Evolutionary conservation across 2,329 filamentous ascomycete genomes (phyloP).

Genomic region (Scytalidium lignicola): DNA sequence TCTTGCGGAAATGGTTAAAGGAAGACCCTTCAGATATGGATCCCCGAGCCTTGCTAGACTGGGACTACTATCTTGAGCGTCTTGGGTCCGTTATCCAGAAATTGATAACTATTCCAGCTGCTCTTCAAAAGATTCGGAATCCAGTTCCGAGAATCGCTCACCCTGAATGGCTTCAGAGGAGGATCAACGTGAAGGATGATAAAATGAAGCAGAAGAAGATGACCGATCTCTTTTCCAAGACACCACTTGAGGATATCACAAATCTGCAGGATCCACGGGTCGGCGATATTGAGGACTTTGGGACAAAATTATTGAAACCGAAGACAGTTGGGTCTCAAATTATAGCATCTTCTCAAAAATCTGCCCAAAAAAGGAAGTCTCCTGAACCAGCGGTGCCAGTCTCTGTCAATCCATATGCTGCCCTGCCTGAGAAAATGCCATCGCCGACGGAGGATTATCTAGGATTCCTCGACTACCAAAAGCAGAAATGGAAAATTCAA

Average conservation of each 20-base stretch:
- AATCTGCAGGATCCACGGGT: constrained; percentile 52
- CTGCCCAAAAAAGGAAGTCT: constrained; percentile 64
- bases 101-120: constrained; percentile 95
- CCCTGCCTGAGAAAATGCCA: constrained; percentile 79
- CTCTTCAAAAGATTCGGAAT: constrained; percentile 90
- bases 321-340: constrained; percentile 48
- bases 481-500: constrained; percentile 98
- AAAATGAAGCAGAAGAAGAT: constrained; percentile 98
- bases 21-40: constrained; percentile 91
- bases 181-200: constrained; percentile 94
- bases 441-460: constrained; percentile 79
- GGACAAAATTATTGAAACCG: constrained; percentile 60
- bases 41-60: constrained; percentile 84
- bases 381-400: constrained; percentile 58
- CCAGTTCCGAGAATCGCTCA: constrained; percentile 90
- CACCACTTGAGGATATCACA: constrained; percentile 67
- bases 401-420: constrained; percentile 71
- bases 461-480: constrained; percentile 88
- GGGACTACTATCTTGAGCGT: constrained; percentile 95
- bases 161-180: constrained; percentile 91
- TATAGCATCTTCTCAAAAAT: constrained; percentile 45
- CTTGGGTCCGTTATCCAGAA: constrained; percentile 98
- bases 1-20: constrained; percentile 90
- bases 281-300: constrained; percentile 79
- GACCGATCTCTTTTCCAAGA: constrained; percentile 80